Conservation (phyloP, 75 land plant species). For the Sequoia sempervirens region DNA sequence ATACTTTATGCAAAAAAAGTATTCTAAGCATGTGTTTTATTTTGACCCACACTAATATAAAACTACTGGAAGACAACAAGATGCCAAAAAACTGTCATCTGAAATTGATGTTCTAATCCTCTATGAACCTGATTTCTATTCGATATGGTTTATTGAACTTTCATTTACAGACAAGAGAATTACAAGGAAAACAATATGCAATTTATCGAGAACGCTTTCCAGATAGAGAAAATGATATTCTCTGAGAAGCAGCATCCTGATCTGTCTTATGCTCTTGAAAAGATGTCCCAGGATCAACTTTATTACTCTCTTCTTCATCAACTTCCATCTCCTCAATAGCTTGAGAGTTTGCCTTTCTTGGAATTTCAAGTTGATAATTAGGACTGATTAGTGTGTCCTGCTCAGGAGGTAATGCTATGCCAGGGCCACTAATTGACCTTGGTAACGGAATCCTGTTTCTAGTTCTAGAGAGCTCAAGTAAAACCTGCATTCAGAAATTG, state of each 20-base stretch:
- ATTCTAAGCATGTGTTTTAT: too few relatives aligned
- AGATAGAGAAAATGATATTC: conserved; percentile 68
- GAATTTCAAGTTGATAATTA: conserved; percentile 84
- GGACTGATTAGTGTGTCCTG: conserved; percentile 81
- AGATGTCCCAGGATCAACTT: conserved; percentile 20
- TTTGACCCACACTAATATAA: background rate
- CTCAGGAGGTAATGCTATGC: conserved; percentile 90
- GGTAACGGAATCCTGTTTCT: conserved; percentile 91
- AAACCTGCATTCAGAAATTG: conserved; percentile 36
- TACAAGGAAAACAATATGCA: background rate
- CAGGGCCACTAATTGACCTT: conserved; percentile 69
- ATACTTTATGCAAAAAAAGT: too few relatives aligned
- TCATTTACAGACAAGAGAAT: background rate
- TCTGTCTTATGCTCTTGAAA: conserved; percentile 36
- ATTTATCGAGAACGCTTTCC: conserved; percentile 49
- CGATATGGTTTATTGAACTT: background rate
- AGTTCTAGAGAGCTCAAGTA: conserved; percentile 78
- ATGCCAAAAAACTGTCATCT: background rate
- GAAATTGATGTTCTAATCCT: background rate
- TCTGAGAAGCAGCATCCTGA: conserved; percentile 42
- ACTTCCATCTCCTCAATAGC: conserved; percentile 60
- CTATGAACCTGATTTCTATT: background rate
- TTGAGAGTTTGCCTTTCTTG: conserved; percentile 42
- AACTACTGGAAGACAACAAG: background rate
- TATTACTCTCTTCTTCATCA: conserved; percentile 49